phyloP scores from a whole-genome alignment of 139 green algal genomes.

The Chlamydomonas incerta region DNA sequence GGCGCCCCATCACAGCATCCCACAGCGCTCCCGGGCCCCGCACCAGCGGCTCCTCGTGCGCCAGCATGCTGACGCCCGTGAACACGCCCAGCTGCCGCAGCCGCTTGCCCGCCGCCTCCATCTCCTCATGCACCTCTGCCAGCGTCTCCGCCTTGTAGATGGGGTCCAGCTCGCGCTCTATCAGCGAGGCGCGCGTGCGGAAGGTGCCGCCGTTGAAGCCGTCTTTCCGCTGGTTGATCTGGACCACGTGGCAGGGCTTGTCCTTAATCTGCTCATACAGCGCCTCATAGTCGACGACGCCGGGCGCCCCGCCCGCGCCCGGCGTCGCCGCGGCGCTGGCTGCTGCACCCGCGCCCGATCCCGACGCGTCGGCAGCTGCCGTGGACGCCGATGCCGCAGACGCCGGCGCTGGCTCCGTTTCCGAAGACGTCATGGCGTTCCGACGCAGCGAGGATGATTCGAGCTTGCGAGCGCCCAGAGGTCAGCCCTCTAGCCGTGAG shows the following conservation, averaged over 20 bases:
- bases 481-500: neutral
- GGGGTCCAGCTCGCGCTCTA: slow-evolving; percentile 54
- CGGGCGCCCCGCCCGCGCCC: neutral
- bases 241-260: slow-evolving; percentile 43
- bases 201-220: slow-evolving; percentile 1
- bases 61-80: slow-evolving; percentile 65
- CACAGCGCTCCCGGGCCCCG: neutral
- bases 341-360: neutral
- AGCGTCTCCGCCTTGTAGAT: slow-evolving; percentile 68
- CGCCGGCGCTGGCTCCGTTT: too few relatives aligned
- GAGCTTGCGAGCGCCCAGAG: too few relatives aligned
- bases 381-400: too few relatives aligned
- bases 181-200: slow-evolving; percentile 46
- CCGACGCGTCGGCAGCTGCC: neutral
- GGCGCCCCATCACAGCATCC: too few relatives aligned
- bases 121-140: slow-evolving; percentile 73
- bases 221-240: slow-evolving; percentile 46
- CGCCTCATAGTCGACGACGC: slow-evolving; percentile 32
- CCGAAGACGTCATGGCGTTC: neutral
- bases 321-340: neutral
- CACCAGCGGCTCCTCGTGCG: slow-evolving; percentile 58
- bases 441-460: neutral
- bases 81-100: slow-evolving; percentile 78
- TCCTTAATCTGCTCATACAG: slow-evolving; percentile 58
- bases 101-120: slow-evolving; percentile 64